A percentile compares a stretch with the other conserved stretches of the same genome.
Evolutionary conservation across 208 protist genomes (phyloP).

Genomic region (Zelonia costaricensis): DNA sequence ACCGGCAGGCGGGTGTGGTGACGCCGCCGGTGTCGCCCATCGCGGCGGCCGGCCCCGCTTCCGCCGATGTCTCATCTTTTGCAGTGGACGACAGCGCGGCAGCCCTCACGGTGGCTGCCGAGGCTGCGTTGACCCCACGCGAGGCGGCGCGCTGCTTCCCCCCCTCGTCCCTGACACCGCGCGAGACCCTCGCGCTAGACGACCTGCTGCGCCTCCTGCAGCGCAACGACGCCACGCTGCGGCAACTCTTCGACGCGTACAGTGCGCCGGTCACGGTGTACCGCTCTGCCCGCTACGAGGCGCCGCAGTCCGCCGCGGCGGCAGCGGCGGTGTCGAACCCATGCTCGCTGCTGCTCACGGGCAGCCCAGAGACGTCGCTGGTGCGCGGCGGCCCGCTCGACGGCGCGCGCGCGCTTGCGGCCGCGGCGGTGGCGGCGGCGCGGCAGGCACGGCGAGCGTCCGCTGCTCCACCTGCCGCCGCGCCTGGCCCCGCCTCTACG

Average conservation of each 20-base stretch:
- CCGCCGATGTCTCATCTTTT: slow-evolving; percentile 13
- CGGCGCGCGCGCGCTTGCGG: neutral
- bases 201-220: slow-evolving; percentile 48
- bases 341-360: slow-evolving; percentile 8
- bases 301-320: slow-evolving; percentile 25
- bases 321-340: slow-evolving; percentile 13
- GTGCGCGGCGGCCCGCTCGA: neutral
- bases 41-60: neutral
- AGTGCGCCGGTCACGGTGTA: slow-evolving; percentile 39
- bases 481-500: neutral
- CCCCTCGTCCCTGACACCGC: neutral
- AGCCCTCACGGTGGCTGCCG: neutral
- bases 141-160: slow-evolving; percentile 1
- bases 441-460: neutral
- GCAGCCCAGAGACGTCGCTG: slow-evolving; percentile 4
- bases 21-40: slow-evolving; percentile 30
- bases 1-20: neutral
- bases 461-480: neutral
- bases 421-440: neutral
- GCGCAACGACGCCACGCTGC: slow-evolving; percentile 60
- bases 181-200: slow-evolving; percentile 32
- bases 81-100: slow-evolving; percentile 1
- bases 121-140: neutral
- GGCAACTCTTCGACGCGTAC: slow-evolving; percentile 69
- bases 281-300: slow-evolving; percentile 28